phyloP scores from a whole-genome alignment of 768 basidiomycete species.

The Daedaleopsis nitida region DNA sequence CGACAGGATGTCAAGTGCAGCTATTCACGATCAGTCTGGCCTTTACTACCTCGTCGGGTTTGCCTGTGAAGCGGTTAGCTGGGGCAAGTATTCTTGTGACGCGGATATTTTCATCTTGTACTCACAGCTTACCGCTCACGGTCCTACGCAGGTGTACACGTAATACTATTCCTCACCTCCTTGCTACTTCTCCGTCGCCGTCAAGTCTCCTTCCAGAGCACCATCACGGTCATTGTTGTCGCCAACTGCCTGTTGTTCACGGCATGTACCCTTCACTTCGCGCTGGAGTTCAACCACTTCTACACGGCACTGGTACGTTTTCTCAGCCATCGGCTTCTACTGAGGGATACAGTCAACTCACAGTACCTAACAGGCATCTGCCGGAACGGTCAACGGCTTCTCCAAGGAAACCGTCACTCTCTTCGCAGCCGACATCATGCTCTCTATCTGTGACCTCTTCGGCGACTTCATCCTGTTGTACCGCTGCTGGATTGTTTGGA shows the following conservation, averaged over 20 bases:
- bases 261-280: conserved; percentile 29
- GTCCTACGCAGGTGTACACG: not conserved
- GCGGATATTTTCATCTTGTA: too few relatives aligned
- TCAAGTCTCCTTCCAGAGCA: not conserved
- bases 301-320: conserved; percentile 33
- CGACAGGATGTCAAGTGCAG: too few relatives aligned
- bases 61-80: too few relatives aligned
- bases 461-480: conserved; percentile 41
- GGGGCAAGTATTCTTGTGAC: too few relatives aligned
- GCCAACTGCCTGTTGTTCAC: not conserved
- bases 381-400: conserved; percentile 29
- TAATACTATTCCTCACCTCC: not conserved
- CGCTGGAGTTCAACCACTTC: conserved; percentile 40
- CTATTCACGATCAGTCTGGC: too few relatives aligned
- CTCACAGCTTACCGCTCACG: too few relatives aligned
- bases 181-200: not conserved
- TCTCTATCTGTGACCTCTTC: conserved; percentile 39
- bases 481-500: conserved; percentile 48
- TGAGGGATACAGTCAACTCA: too few relatives aligned
- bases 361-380: conserved; percentile 23
- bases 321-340: too few relatives aligned
- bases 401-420: conserved; percentile 34
- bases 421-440: conserved; percentile 36
- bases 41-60: too few relatives aligned
- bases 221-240: not conserved